Base-by-base conservation (phyloP, 2,329 filamentous ascomycete genomes). In the Pseudogymnoascus sp. region DNA sequence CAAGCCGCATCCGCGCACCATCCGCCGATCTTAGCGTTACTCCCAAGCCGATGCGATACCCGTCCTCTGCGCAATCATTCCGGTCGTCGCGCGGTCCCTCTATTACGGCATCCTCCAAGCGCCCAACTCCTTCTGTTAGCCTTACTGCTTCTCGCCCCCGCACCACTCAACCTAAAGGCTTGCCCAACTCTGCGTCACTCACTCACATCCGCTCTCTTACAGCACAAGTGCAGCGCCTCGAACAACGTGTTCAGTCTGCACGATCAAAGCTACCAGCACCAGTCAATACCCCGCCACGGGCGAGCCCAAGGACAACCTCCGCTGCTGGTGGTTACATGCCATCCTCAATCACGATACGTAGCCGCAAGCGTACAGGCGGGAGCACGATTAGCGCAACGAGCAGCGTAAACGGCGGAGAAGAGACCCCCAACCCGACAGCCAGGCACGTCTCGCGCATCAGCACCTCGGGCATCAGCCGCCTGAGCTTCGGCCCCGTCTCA, bases 151-250 rank as follows among this genome's bases (percentile, higher is more conserved):
- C 71, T 72, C 33, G 59, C 15, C 1, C 38, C 9, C 33, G 59
- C 21, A 76, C 71, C 66, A 75, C 69, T 67, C 75, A 73, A 65
- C 74, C 72, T 61, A 69, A 71, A 26, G 71, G 71, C 3, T 17
- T 85, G 40, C 82, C 84, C 26, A 79, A 80, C 62, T 87, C 81
- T 66, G 85, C 80, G 67, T 97, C 95, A 1, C 84, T 99, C 60
- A 89, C 90, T 68, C 95, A 99, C 74, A 96, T 99, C 71, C 91
- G 93, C 67, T 89, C 88, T 31, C 86, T 99, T 68, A 96, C 96
- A 64, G 93, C 91, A 28, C 95, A 97, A 77, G 97, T 97, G 92
- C 91, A 97, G 76, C 90, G 91, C 69, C 87, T 99, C 66, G 95
- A 97, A 75, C 91, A 95, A 67, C 86, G 95, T 50, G 93, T 99